These are phyloP conservation scores for Metschnikowia aberdeeniae DNA, from an alignment of 805 yeast genomes.

Conservation along the genomic window DNA sequence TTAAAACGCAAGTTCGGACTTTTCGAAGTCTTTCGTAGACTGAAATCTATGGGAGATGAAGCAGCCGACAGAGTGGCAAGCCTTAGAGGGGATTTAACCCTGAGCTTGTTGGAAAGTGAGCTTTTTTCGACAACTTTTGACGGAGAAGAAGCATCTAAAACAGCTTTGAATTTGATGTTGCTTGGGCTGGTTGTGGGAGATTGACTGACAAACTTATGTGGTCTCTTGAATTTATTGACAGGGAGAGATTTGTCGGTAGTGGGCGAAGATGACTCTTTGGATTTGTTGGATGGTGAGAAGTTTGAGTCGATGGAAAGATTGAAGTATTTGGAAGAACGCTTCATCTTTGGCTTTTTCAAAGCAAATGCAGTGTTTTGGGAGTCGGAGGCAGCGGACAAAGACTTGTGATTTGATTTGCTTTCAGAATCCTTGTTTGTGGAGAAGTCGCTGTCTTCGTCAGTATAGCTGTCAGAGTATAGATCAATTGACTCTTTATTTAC, in stretches of 20 bases:
- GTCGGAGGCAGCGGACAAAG: not conserved
- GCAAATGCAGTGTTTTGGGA: not conserved
- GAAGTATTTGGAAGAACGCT: slow-evolving; percentile 39
- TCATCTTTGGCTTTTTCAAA: slow-evolving; percentile 21
- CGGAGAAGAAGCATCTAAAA: slow-evolving; percentile 12
- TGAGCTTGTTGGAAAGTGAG: slow-evolving; percentile 29
- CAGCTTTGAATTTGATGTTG: slow-evolving; percentile 11
- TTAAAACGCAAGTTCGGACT: slow-evolving; percentile 16
- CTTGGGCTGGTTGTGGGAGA: slow-evolving; percentile 36
- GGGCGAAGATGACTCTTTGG: slow-evolving; percentile 15
- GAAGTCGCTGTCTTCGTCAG: slow-evolving; percentile 14
- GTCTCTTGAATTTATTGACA: slow-evolving; percentile 36
- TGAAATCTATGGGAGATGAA: slow-evolving; percentile 14
- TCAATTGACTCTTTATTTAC: slow-evolving; percentile 19
- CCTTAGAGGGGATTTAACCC: slow-evolving; percentile 30
- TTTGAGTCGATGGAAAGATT: slow-evolving; percentile 37
- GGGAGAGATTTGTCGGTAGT: slow-evolving; percentile 14
- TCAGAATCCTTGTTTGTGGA: slow-evolving; percentile 8
- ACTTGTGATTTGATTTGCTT: not conserved
- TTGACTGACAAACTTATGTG: slow-evolving; percentile 41
- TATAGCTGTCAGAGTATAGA: slow-evolving; percentile 14
- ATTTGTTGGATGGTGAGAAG: slow-evolving; percentile 15
- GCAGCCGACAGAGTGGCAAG: slow-evolving; percentile 10
- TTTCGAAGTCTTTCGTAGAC: slow-evolving; percentile 10
- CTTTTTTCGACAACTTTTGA: slow-evolving; percentile 8